phyloP scores from a whole-genome alignment of 305 asterid genomes.

The Fraxinus greggii region DNA sequence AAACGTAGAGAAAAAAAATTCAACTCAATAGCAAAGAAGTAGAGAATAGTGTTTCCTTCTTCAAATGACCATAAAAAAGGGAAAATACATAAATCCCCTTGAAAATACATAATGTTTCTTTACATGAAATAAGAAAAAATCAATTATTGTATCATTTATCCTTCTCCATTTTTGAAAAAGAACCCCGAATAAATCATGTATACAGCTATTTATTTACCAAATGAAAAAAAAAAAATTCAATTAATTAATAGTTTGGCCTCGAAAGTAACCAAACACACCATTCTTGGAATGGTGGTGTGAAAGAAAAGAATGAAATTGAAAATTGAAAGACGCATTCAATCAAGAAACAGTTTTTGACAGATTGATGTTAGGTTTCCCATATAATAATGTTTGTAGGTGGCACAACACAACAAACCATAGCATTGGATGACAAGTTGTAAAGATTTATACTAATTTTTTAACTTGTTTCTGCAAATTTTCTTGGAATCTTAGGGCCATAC shows the following conservation, averaged over 20 bases:
- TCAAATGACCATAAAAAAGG: not conserved
- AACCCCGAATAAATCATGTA: not conserved
- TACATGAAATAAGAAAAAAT: not conserved
- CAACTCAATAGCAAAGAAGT: not conserved
- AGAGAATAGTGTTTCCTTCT: not conserved
- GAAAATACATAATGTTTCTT: not conserved
- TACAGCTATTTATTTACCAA: not conserved
- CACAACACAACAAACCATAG: conserved; percentile 15
- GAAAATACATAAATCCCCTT: not conserved
- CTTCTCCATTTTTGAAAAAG: not conserved
- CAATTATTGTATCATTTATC: not conserved
- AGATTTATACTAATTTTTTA: not conserved
- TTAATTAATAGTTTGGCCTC: not conserved
- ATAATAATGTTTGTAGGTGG: conserved; percentile 36
- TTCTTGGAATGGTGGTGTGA: not conserved
- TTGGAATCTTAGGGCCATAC: conserved; percentile 38
- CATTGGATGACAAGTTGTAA: conserved; percentile 2
- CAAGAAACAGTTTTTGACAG: conserved; percentile 7
- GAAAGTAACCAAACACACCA: not conserved
- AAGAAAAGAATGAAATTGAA: not conserved
- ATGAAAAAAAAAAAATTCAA: not conserved
- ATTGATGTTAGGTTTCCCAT: conserved; percentile 11
- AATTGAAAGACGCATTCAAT: not conserved
- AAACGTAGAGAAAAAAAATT: not conserved
- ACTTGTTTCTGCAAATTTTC: not conserved